Base-by-base conservation (phyloP, 208 protist genomes). In the Perkinsela sp. region DNA sequence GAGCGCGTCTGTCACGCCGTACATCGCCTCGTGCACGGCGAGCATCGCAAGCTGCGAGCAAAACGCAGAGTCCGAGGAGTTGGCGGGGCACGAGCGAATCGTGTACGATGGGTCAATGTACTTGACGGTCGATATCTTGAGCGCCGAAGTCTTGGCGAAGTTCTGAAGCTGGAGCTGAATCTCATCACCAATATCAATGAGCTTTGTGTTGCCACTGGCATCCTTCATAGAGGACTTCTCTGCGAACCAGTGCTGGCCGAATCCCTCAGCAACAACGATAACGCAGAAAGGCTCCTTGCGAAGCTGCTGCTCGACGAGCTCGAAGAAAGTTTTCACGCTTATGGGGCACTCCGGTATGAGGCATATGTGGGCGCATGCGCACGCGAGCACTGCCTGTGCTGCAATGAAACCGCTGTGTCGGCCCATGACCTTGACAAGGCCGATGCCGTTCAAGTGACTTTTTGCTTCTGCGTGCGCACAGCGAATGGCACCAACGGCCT, bases 71-170 rank as follows among this genome's bases (percentile, higher is more conserved):
- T 96, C 92, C 73, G 83, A 83, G 67, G 88, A 68, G 30, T 81
- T 90, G 30, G 88, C 83, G 15, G 89, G 78, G 75, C 87, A 90
- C 28, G 91, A 87, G 72, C 92, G 87, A 69, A 96, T 91, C 78
- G 91, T 94, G 80, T 96, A 96, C 0, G 87, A 92, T 40, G 93
- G 93, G 81, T 96, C 93, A 73, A 96, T 94, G 79, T 95, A 96
- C 78, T 92, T 93, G 48, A 91, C 82, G 29, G 79, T 88, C 28
- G 70, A 77, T 75, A 83, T 85, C 31, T 71, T 78, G 6, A 6
- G 40, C 40, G 6, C 40, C 6, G 40, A 57, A n/a, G 40, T 57
- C 70, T 90, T 88, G 29, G 94, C 73, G 72, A 77, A 84, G 69
- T 77, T 73, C 71, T 87, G 75, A 68, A 96, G 77, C 68, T 73